Evolutionary conservation across 225 moss, liverwort and hornwort species (phyloP).

Genomic region (Takakia lepidozioides): DNA sequence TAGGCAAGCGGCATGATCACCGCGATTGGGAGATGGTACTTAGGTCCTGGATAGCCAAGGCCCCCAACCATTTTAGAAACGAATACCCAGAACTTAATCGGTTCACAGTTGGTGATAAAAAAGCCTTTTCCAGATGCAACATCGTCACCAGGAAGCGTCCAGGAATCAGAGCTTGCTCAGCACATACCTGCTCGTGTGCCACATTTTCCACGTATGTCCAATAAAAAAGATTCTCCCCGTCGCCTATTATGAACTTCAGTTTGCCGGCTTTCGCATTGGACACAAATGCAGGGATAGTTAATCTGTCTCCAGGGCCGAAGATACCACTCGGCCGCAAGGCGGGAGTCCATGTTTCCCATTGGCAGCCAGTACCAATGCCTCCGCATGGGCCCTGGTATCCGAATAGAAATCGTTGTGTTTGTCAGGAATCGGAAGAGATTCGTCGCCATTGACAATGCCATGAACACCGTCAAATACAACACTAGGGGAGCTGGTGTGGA

Average conservation of each 20-base stretch:
- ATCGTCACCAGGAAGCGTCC: slow-evolving; percentile 35
- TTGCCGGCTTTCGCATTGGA: slow-evolving; percentile 64
- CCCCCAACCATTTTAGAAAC: too few species aligned
- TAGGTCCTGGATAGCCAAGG: slow-evolving; percentile 21
- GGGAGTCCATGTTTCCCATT: slow-evolving; percentile 52
- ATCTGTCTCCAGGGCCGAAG: slow-evolving; percentile 81
- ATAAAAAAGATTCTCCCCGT: slow-evolving; percentile 87
- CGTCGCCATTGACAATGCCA: slow-evolving; percentile 52
- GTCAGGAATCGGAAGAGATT: slow-evolving; percentile 63
- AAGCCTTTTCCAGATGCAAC: slow-evolving; percentile 70
- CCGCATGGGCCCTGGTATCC: slow-evolving; percentile 81
- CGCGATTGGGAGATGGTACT: slow-evolving; percentile 27
- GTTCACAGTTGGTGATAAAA: slow-evolving; percentile 81
- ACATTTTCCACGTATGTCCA: slow-evolving; percentile 98
- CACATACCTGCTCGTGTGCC: slow-evolving; percentile 84
- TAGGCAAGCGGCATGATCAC: slow-evolving; percentile 51
- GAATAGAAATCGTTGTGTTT: slow-evolving; percentile 85
- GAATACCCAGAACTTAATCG: slow-evolving; percentile 4
- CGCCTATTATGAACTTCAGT: slow-evolving; percentile 67
- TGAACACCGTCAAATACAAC: slow-evolving; percentile 67
- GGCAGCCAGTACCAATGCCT: slow-evolving; percentile 67
- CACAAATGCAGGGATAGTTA: slow-evolving; percentile 62
- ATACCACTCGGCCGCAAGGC: slow-evolving; percentile 89
- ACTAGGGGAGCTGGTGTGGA: slow-evolving; percentile 84
- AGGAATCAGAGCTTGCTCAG: slow-evolving; percentile 57